These are phyloP conservation scores for Fusarium zealandicum DNA, from an alignment of 2,329 filamentous ascomycete species.

Conservation along the genomic window DNA sequence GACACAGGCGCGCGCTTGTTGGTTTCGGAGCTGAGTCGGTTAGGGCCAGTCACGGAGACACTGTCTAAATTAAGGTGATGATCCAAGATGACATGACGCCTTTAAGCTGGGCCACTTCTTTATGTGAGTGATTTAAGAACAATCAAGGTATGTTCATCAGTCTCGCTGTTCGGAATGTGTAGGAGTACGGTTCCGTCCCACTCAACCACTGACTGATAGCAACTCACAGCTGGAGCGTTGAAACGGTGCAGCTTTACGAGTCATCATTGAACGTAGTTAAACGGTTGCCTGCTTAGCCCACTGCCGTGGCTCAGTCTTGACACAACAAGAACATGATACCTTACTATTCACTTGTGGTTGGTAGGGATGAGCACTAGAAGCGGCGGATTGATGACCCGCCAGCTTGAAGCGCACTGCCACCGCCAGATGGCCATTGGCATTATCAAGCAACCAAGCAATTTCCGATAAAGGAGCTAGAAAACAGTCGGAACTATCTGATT, in stretches of 20 bases:
- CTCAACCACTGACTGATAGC: background rate
- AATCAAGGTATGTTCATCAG: background rate
- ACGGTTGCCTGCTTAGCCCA: background rate
- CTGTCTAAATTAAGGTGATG: too few relatives aligned
- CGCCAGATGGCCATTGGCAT: conserved; percentile 2
- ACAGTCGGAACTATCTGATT: background rate
- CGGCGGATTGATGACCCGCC: conserved; percentile 46
- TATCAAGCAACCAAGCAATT: background rate
- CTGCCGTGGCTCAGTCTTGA: background rate
- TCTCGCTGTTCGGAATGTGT: too few relatives aligned
- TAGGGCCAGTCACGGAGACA: background rate
- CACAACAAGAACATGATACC: background rate
- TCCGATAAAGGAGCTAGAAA: background rate
- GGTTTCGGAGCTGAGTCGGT: background rate
- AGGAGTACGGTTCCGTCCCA: background rate
- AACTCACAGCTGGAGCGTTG: background rate
- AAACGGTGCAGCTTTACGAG: background rate
- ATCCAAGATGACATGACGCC: too few relatives aligned
- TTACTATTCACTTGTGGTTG: too few relatives aligned
- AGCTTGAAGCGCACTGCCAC: conserved; percentile 29
- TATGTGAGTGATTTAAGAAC: too few relatives aligned
- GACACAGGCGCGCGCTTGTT: conserved; percentile 18
- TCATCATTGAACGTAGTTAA: background rate
- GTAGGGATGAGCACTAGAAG: conserved; percentile 34
- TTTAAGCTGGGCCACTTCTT: too few relatives aligned